Evolutionary conservation across 495 filamentous ascomycete genomes (phyloP).

Genomic region (Lichina pygmaea): DNA sequence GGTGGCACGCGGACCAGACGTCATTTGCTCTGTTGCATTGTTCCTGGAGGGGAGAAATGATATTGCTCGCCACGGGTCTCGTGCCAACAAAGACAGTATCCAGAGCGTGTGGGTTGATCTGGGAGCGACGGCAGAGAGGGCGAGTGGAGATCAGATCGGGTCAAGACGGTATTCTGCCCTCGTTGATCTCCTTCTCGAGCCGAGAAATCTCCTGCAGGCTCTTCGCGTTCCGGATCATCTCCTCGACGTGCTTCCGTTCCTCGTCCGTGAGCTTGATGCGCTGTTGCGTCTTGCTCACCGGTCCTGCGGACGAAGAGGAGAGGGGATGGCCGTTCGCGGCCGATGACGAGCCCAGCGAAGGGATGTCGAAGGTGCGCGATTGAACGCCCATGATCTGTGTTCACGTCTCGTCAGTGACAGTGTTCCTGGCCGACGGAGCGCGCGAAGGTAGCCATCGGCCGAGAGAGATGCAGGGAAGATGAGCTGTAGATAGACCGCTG

Average conservation of each 20-base stretch:
- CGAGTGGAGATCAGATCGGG: conserved; percentile 13
- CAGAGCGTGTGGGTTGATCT: too few species aligned
- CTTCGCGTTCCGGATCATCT: conserved; percentile 57
- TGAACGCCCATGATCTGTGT: conserved; percentile 56
- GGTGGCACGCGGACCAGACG: too few species aligned
- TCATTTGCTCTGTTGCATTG: too few species aligned
- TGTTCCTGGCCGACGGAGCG: not conserved
- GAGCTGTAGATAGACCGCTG: not conserved
- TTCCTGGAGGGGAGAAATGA: too few species aligned
- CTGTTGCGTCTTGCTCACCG: not conserved
- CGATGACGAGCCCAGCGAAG: conserved; percentile 8
- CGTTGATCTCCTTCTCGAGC: conserved; percentile 62
- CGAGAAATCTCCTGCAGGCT: conserved; percentile 62
- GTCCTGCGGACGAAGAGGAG: conserved; percentile 5
- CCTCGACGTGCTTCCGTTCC: conserved; percentile 41
- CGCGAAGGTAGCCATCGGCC: not conserved
- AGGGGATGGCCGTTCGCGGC: conserved; percentile 8
- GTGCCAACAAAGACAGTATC: too few species aligned
- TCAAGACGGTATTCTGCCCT: conserved; percentile 43
- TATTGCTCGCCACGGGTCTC: too few species aligned
- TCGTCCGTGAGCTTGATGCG: conserved; percentile 39
- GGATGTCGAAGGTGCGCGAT: conserved; percentile 51
- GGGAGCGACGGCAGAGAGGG: too few species aligned
- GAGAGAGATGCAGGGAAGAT: not conserved
- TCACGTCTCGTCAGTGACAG: not conserved